Conservation (phyloP, 257 asterid genomes). For the Plantago elongata region DNA sequence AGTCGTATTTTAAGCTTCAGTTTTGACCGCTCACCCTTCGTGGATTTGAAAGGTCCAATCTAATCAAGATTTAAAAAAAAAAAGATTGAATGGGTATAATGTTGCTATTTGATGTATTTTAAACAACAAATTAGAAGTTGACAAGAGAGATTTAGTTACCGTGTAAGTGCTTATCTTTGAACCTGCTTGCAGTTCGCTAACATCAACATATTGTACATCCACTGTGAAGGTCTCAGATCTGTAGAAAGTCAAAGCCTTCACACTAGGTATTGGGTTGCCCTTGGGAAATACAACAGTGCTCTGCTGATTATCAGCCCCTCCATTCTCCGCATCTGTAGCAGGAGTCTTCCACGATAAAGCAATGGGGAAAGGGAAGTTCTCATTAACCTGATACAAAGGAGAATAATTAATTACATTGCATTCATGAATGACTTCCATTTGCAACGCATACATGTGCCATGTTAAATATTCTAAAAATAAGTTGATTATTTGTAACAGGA, state of each 20-base stretch:
- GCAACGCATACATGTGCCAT: not conserved
- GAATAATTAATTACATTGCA: not conserved
- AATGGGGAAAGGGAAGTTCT: slow-evolving; percentile 68
- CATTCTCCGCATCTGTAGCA: slow-evolving; percentile 59
- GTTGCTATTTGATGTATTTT: not conserved
- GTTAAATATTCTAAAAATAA: not conserved
- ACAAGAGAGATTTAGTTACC: slow-evolving; percentile 36
- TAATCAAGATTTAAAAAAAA: slow-evolving; percentile 25
- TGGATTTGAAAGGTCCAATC: slow-evolving; percentile 81
- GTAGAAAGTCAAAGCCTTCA: slow-evolving; percentile 85
- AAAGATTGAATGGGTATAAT: not conserved
- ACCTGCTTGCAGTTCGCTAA: slow-evolving; percentile 61
- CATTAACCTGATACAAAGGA: slow-evolving; percentile 52
- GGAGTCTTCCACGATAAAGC: slow-evolving; percentile 76
- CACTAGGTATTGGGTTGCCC: slow-evolving; percentile 85
- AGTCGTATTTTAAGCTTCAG: slow-evolving; percentile 74
- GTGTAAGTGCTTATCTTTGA: slow-evolving; percentile 79
- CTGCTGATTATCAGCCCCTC: slow-evolving; percentile 55
- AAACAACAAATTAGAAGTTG: not conserved
- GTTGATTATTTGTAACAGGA: not conserved
- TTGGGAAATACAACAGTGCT: slow-evolving; percentile 78
- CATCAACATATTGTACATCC: slow-evolving; percentile 77
- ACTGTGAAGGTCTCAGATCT: slow-evolving; percentile 62
- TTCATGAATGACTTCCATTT: not conserved
- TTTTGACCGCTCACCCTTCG: slow-evolving; percentile 58